Evolutionary conservation across 768 basidiomycete species (phyloP), one percentile per base, ranked within the genome.

Genomic region (Termitomyces sp.): DNA sequence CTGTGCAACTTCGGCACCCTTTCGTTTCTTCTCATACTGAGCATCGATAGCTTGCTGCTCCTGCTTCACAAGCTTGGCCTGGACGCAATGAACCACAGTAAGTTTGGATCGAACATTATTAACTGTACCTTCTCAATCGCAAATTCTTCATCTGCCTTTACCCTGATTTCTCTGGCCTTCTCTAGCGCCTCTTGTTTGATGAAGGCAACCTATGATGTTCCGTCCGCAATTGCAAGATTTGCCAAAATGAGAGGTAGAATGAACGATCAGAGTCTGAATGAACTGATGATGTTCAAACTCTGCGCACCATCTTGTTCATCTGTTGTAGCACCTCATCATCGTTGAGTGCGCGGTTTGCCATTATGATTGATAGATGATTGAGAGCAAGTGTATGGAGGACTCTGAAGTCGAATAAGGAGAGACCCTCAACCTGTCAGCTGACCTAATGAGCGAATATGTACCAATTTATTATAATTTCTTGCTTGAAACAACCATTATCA

Each of bases 131-230:
- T 99, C 72, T 99, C 97, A 63, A 99, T 98, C 20, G 96, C 90
- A 69, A 98, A 98, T 75, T 99, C 96, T 71, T 98, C 95, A 61
- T 99, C 94, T 0, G 97, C 96, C 72, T 99, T 99, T 59, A 98
- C 93, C 62, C 83, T 88, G 60, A 99, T 94, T 75, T 99, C 97
- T 8, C 97, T 80, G 1, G 94, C 95, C 76, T 99, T 99, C 78
- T 99, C 96, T 62, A 92, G 72, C 4, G 96, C 96, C 74, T 99
- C 97, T 69, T 98, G 97, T 75, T 92, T 96, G 82, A 98, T 98
- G 80, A 98, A 98, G 53, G 93, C 88, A 47, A 96, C 92, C 95
- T 96, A 70, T 32, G 58, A 56, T 4, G 42, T 39, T 34, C 18
- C 39, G 53, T 36, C 8, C 22, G 24, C 20, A 22, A 22, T 27